phyloP scores from a whole-genome alignment of 805 yeast species.

The Ogataea nakhonphanomensis region DNA sequence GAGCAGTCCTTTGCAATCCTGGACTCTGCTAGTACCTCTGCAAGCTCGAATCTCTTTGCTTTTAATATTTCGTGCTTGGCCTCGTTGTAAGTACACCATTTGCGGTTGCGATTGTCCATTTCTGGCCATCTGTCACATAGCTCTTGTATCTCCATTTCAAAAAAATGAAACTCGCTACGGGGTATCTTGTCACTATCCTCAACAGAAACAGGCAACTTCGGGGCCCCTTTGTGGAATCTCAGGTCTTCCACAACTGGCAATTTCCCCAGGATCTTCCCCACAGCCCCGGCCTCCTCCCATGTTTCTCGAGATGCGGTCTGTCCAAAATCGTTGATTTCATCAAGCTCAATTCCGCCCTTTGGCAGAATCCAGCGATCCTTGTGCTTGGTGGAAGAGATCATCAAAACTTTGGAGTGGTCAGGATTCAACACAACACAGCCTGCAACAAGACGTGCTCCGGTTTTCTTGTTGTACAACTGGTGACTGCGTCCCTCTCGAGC shows the following conservation, averaged over 20 bases:
- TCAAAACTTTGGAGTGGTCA: constrained; percentile 58
- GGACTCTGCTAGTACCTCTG: constrained; percentile 59
- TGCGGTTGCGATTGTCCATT: constrained; percentile 51
- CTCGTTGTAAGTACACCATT: constrained; percentile 71
- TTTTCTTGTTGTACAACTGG: constrained; percentile 53
- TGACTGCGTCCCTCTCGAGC: constrained; percentile 56
- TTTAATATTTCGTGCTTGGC: constrained; percentile 57
- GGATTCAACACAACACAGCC: constrained; percentile 78
- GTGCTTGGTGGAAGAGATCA: constrained; percentile 74
- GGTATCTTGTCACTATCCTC: constrained; percentile 42
- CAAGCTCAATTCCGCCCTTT: constrained; percentile 91
- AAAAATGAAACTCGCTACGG: constrained; percentile 83
- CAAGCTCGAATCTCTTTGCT: constrained; percentile 64
- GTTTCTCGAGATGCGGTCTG: constrained; percentile 78
- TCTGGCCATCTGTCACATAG: constrained; percentile 78
- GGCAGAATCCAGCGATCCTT: constrained; percentile 82
- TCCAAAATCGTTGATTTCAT: constrained; percentile 52
- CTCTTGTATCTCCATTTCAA: constrained; percentile 62
- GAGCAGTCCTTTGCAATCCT: constrained; percentile 40
- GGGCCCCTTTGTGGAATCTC: constrained; percentile 25
- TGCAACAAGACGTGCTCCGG: constrained; percentile 87
- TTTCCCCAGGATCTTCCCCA: constrained; percentile 52
- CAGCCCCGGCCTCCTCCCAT: constrained; percentile 97
- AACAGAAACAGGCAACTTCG: constrained; percentile 18
- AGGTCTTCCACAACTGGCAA: constrained; percentile 68